Base-by-base conservation (phyloP, 768 basidiomycete genomes). In the Suillus paluster region DNA sequence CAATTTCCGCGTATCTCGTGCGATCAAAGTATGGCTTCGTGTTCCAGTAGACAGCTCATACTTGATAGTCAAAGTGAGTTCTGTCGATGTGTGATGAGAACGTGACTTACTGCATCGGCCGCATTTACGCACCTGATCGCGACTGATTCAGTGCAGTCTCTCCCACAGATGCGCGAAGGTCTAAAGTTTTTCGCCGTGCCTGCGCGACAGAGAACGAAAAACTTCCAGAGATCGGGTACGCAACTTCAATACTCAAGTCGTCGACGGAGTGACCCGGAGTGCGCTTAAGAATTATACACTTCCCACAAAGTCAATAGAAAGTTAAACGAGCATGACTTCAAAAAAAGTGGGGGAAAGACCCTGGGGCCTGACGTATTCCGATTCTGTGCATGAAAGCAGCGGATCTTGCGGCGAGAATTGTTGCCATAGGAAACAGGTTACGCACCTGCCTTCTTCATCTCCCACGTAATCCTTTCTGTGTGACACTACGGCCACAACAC, bases 121-220 rank as follows among this genome's bases (percentile, higher is more conserved):
- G 15, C 27, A 57, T 33, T 9, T 64, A 64, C 73, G 23, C 67
- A 86, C 86, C 83, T 68, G 81, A 71, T 44, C 75, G 72, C 7
- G 78, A 72, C 63, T 81, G 79, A 30, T 61, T 57, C 17, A 45
- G 73, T 68, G 71, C 60, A 34, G 59, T 4, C 66, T 34, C 25
- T 55, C 57, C 30, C 30, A 30, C 30, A 30, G 30, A 30, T 30
- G 30, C 30, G 42, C 68, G 68, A 9, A 78, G 65, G 58, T 84
- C 78, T 19, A 78, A 60, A 0, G 80, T 79, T 44, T 66, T 67
- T 14, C 77, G 76, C 33, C 75, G 78, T 44, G 81, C 77, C 68
- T 91, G 89, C 2, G 86, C 81, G 74, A 90, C 84, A 10, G 77
- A 71, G 42, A 90, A 79, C 5, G 79, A 74, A 66, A 90, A 85